Conservation (phyloP, 306 rosid genomes). For the Cicer chorassanicum region DNA sequence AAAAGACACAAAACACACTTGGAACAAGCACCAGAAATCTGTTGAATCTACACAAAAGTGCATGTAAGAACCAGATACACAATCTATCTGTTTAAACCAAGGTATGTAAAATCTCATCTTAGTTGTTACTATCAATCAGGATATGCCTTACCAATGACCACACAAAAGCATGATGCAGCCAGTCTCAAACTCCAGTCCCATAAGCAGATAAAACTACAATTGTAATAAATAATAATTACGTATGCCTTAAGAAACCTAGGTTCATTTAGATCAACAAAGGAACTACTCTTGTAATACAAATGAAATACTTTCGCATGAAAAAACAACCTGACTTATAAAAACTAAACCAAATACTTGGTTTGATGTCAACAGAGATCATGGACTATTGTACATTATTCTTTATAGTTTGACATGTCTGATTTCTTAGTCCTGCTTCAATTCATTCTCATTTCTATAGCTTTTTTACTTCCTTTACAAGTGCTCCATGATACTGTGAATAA, state of each 20-base stretch:
- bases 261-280: slow-evolving; percentile 19
- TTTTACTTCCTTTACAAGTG: background rate
- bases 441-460: background rate
- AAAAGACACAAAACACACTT: background rate
- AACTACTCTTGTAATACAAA: slow-evolving; percentile 11
- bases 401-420: background rate
- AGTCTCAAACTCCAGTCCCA: too few relatives aligned
- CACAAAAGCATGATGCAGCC: too few relatives aligned
- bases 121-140: too few relatives aligned
- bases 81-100: too few relatives aligned
- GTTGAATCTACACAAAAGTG: background rate
- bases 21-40: background rate
- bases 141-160: too few relatives aligned
- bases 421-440: background rate
- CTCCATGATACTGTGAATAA: background rate
- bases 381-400: background rate
- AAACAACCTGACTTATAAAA: slow-evolving; percentile 22
- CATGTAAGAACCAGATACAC: slow-evolving; percentile 8
- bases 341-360: slow-evolving; percentile 9
- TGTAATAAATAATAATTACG: too few relatives aligned
- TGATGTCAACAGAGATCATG: background rate
- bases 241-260: slow-evolving; percentile 5
- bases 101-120: too few relatives aligned
- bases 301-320: background rate
- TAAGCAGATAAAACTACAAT: too few relatives aligned